Conservation (phyloP, 106 monocot species). For the Acorus calamus region DNA sequence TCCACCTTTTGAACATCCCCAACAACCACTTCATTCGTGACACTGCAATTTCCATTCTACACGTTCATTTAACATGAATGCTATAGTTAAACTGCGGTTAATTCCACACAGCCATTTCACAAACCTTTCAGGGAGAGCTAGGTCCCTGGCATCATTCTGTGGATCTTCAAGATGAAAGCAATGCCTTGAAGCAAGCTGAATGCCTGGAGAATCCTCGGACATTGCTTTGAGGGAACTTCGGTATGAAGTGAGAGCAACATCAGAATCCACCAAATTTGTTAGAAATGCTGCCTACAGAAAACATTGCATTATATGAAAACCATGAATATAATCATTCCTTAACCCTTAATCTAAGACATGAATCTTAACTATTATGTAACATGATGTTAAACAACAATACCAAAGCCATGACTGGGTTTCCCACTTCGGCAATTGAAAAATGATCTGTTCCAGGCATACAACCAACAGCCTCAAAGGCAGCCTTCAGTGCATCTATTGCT, state of each 20-base stretch:
- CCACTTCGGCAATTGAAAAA: conserved; percentile 76
- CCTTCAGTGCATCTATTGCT: conserved; percentile 52
- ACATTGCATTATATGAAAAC: not conserved
- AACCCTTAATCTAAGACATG: too few species aligned
- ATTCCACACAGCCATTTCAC: not conserved
- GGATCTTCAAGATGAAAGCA: conserved; percentile 88
- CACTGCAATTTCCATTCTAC: conserved; percentile 18
- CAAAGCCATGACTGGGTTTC: conserved; percentile 89
- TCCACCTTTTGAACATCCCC: conserved; percentile 27
- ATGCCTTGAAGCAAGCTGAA: conserved; percentile 81
- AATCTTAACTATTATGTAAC: too few species aligned
- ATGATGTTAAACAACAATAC: conserved; percentile 9
- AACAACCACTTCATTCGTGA: conserved; percentile 12
- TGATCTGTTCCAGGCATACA: conserved; percentile 38
- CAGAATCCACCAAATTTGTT: conserved; percentile 42
- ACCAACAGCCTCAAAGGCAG: conserved; percentile 61
- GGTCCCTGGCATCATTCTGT: conserved; percentile 40
- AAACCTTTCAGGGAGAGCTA: conserved; percentile 34
- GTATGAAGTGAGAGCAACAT: conserved; percentile 34
- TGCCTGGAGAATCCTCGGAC: conserved; percentile 62
- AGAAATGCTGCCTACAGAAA: conserved; percentile 75
- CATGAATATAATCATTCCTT: too few species aligned
- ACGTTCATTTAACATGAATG: not conserved
- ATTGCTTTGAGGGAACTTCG: conserved; percentile 76
- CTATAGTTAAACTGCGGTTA: too few species aligned